Conservation (phyloP, 768 basidiomycete species). For the Agaricus blazei region DNA sequence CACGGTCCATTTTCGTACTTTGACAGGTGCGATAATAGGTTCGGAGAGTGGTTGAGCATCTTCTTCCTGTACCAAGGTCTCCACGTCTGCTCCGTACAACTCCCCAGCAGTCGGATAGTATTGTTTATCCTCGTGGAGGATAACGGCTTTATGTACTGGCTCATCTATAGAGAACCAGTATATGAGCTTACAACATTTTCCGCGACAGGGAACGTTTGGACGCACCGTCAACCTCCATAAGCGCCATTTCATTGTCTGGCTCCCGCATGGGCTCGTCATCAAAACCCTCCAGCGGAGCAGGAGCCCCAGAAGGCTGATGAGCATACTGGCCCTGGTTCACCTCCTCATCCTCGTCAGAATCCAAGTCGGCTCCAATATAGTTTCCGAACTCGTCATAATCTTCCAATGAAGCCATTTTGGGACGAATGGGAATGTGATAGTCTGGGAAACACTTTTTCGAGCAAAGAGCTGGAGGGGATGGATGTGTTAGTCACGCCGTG, state of each 20-base stretch:
- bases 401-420: constrained; percentile 52
- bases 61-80: constrained; percentile 97
- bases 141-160: constrained; percentile 73
- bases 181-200: neutral
- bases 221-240: constrained; percentile 86
- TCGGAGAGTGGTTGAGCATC: constrained; percentile 93
- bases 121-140: constrained; percentile 96
- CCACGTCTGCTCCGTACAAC: constrained; percentile 90
- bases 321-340: constrained; percentile 45
- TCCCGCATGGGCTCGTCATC: constrained; percentile 63
- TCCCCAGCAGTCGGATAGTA: constrained; percentile 94
- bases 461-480: neutral
- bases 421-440: constrained; percentile 11
- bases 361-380: constrained; percentile 94
- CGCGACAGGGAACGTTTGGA: constrained; percentile 12
- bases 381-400: constrained; percentile 96
- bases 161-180: constrained; percentile 34
- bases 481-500: constrained; percentile 2
- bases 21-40: constrained; percentile 93
- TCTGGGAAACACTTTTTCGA: constrained; percentile 1
- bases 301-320: constrained; percentile 26
- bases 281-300: constrained; percentile 75
- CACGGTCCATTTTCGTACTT: constrained; percentile 90
- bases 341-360: constrained; percentile 71
- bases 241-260: constrained; percentile 46